These are phyloP conservation scores for Colletotrichum sansevieriae DNA, from an alignment of 2,329 filamentous ascomycete species.

Conservation along the genomic window DNA sequence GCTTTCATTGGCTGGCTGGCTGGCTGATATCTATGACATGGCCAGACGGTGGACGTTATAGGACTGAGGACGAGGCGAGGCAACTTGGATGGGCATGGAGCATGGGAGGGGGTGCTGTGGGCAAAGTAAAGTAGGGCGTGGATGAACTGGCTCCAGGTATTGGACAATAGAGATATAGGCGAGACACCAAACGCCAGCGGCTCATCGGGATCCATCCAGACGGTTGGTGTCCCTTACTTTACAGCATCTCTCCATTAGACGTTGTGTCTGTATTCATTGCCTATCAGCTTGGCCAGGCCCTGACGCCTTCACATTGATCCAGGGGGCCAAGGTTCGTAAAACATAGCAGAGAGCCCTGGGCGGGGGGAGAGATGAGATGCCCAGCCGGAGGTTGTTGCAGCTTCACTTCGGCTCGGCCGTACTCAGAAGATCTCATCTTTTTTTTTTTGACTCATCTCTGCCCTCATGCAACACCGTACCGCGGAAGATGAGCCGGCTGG, in stretches of 20 bases:
- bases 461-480: not conserved
- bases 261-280: not conserved
- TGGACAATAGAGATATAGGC: constrained; percentile 8
- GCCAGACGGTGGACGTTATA: constrained; percentile 22
- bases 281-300: not conserved
- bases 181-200: constrained; percentile 14
- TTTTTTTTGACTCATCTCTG: not conserved
- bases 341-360: not conserved
- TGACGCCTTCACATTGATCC: not conserved
- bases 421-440: constrained; percentile 8
- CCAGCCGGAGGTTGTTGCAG: constrained; percentile 25
- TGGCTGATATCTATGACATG: constrained; percentile 17
- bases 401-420: constrained; percentile 23
- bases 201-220: not conserved
- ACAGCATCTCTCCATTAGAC: not conserved
- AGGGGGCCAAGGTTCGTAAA: not conserved
- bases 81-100: constrained; percentile 17
- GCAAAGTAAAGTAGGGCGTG: constrained; percentile 18
- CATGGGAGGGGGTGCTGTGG: not conserved
- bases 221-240: constrained; percentile 2
- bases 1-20: constrained; percentile 8
- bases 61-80: constrained; percentile 16
- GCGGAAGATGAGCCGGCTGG: constrained; percentile 9
- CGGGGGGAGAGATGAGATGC: constrained; percentile 14
- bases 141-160: constrained; percentile 24